Evolutionary conservation across 179 eudicot species (phyloP).

Genomic region (Vitellaria paradoxa): DNA sequence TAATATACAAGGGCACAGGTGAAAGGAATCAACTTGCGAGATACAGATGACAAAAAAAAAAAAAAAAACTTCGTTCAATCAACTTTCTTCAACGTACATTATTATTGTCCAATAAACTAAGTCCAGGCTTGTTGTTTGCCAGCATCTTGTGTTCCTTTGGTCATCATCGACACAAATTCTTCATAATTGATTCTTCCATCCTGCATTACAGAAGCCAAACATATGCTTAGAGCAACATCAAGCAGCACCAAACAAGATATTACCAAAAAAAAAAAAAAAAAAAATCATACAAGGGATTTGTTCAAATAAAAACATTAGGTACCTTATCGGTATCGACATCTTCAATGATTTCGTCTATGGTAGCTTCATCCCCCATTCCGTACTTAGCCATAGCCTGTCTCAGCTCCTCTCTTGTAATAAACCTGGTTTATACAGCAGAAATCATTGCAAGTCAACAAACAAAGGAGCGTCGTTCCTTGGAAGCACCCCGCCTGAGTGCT

Average conservation of each 20-base stretch:
- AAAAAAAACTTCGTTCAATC: too few relatives aligned
- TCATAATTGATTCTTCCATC: slow-evolving; percentile 51
- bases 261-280: neutral
- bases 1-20: too few relatives aligned
- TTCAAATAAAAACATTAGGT: neutral
- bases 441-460: neutral
- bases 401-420: slow-evolving; percentile 83
- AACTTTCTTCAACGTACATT: too few relatives aligned
- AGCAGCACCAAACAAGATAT: neutral
- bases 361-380: slow-evolving; percentile 91
- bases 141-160: slow-evolving; percentile 36
- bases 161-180: slow-evolving; percentile 50
- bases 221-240: neutral
- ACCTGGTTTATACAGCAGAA: slow-evolving; percentile 29
- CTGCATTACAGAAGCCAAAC: slow-evolving; percentile 27
- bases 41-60: too few relatives aligned
- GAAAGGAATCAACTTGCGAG: too few relatives aligned
- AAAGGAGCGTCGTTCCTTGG: neutral
- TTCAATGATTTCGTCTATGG: slow-evolving; percentile 70
- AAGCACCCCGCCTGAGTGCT: too few relatives aligned
- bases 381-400: slow-evolving; percentile 64
- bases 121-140: neutral
- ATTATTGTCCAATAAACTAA: too few relatives aligned
- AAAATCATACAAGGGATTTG: neutral
- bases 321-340: slow-evolving; percentile 89